These are phyloP conservation scores for Wickerhamomyces alni DNA, from an alignment of 805 yeast genomes.

Conservation along the genomic window DNA sequence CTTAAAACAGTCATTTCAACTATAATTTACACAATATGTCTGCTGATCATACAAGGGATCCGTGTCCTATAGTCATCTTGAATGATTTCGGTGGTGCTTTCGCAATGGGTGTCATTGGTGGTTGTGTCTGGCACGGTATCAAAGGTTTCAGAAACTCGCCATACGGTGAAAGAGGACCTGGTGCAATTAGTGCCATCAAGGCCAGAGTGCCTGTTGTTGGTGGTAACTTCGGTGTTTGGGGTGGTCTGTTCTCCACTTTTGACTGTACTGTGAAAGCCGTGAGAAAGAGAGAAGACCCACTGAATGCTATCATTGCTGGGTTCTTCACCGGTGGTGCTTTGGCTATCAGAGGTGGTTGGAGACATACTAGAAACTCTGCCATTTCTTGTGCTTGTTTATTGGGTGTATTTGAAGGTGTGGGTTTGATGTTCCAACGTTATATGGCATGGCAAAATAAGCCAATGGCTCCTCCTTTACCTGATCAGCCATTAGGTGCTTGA, in stretches of 20 bases:
- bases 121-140: constrained; percentile 97
- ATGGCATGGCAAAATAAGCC: constrained; percentile 81
- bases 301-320: constrained; percentile 97
- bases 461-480: constrained; percentile 54
- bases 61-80: constrained; percentile 94
- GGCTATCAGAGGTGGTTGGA: constrained; percentile 98
- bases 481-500: constrained; percentile 14
- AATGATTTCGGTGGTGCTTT: constrained; percentile 99
- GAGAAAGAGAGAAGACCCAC: constrained; percentile 96
- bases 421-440: constrained; percentile 88
- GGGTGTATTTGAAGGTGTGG: constrained; percentile 97
- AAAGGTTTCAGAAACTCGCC: constrained; percentile 99
- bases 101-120: constrained; percentile 99
- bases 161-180: constrained; percentile 87
- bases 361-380: constrained; percentile 92
- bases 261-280: constrained; percentile 95
- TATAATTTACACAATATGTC: constrained; percentile 45
- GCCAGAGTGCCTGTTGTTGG: constrained; percentile 98
- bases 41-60: constrained; percentile 98
- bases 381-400: constrained; percentile 95
- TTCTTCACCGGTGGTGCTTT: constrained; percentile 97
- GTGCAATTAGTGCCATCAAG: constrained; percentile 85
- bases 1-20: not conserved
- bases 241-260: constrained; percentile 92
- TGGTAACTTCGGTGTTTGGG: constrained; percentile 99